phyloP scores from a whole-genome alignment of 1,139 yeast species.

The Suhomyces atakaporum region DNA sequence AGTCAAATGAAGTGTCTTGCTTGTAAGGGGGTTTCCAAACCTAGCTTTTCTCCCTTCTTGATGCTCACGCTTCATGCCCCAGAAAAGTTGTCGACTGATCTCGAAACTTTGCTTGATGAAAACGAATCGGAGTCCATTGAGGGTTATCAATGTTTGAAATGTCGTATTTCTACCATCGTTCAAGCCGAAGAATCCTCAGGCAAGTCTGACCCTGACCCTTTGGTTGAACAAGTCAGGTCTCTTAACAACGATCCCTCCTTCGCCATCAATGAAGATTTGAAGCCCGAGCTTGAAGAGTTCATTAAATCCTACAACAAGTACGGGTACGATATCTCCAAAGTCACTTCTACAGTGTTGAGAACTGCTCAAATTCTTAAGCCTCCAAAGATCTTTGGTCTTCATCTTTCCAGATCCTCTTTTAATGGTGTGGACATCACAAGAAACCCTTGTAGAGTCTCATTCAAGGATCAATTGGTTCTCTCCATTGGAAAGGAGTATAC shows the following conservation, averaged over 20 bases:
- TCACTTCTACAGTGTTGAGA: conserved; percentile 68
- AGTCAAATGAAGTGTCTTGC: conserved; percentile 69
- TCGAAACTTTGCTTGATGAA: conserved; percentile 58
- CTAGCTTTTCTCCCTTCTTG: conserved; percentile 61
- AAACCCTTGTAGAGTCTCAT: conserved; percentile 72
- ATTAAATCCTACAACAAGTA: conserved; percentile 47
- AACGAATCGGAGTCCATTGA: conserved; percentile 70
- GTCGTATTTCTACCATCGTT: conserved; percentile 57
- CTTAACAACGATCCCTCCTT: conserved; percentile 38
- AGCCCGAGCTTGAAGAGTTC: conserved; percentile 44
- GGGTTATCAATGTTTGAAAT: conserved; percentile 77
- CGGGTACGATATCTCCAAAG: conserved; percentile 45
- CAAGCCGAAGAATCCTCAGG: conserved; percentile 18
- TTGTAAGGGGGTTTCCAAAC: conserved; percentile 66
- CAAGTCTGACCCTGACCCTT: conserved; percentile 1
- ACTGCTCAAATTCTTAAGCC: conserved; percentile 61
- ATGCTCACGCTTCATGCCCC: conserved; percentile 80
- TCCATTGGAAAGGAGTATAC: conserved; percentile 49
- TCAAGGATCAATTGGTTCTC: conserved; percentile 58
- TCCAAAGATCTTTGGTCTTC: conserved; percentile 73
- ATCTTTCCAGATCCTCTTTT: conserved; percentile 79
- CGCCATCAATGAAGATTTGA: conserved; percentile 63
- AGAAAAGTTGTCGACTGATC: conserved; percentile 47
- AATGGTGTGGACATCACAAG: conserved; percentile 71
- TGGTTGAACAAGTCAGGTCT: conserved; percentile 19